Percentiles rank a stretch among this genome's conserved stretches.
Evolutionary conservation across 1,139 yeast species (phyloP).

Genomic region (Suhomyces bolitotheri): DNA sequence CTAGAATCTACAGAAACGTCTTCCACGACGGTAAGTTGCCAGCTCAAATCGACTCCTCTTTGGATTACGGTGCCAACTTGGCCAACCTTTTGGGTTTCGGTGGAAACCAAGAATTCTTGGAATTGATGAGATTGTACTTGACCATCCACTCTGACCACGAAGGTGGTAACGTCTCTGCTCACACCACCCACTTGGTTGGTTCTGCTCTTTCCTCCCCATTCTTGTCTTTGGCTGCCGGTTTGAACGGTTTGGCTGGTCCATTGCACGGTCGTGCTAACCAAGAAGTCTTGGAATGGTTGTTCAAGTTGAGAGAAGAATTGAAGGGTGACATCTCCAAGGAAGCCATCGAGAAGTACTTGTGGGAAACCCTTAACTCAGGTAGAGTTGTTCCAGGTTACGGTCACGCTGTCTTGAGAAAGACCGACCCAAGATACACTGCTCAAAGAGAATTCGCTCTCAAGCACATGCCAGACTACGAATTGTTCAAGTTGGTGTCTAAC

Average conservation of each 20-base stretch:
- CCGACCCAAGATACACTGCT: slow-evolving; percentile 97
- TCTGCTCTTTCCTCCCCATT: slow-evolving; percentile 93
- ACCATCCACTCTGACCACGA: slow-evolving; percentile 97
- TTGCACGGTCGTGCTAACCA: slow-evolving; percentile 98
- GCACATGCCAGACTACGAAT: slow-evolving; percentile 95
- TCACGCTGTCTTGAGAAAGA: slow-evolving; percentile 94
- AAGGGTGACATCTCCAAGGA: slow-evolving; percentile 71
- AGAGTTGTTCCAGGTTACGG: slow-evolving; percentile 98
- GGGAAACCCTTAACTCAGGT: slow-evolving; percentile 89
- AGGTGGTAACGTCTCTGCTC: slow-evolving; percentile 98
- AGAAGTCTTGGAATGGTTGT: slow-evolving; percentile 93
- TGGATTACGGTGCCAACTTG: slow-evolving; percentile 92
- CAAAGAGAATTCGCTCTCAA: slow-evolving; percentile 95
- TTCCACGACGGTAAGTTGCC: slow-evolving; percentile 85
- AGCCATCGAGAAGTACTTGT: slow-evolving; percentile 82
- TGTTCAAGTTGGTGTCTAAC: slow-evolving; percentile 86
- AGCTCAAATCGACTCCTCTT: slow-evolving; percentile 59
- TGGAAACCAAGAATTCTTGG: slow-evolving; percentile 76
- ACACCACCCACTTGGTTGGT: slow-evolving; percentile 95
- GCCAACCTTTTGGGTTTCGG: slow-evolving; percentile 84
- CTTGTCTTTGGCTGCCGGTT: slow-evolving; percentile 90
- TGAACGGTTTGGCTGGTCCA: slow-evolving; percentile 98
- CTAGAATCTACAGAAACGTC: slow-evolving; percentile 88
- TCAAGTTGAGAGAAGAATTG: slow-evolving; percentile 75
- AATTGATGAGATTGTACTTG: slow-evolving; percentile 88